Base-by-base conservation (phyloP, 2,329 filamentous ascomycete genomes). In the Fusarium sp. region DNA sequence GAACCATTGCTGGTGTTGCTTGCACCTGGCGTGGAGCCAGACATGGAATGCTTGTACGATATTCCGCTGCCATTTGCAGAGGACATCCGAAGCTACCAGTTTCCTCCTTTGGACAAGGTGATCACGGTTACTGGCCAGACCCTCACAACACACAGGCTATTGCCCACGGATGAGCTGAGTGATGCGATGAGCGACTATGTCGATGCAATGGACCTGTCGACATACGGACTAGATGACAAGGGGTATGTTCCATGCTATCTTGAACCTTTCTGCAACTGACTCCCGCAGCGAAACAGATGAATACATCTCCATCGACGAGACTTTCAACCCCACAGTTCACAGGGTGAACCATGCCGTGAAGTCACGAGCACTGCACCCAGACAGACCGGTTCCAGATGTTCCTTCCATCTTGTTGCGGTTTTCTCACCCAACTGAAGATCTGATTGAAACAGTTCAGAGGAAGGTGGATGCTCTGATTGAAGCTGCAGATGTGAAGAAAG, bases 41-140 rank as follows among this genome's bases (percentile, higher is more conserved):
- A 93, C 31, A 90, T 93, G 72, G 95, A 98, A 80, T 95, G 93
- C 75, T 86, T 99, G 5, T 91, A 97, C 71, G 96, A 99, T 78
- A 88, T 97, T 3, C 94, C 96, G 39, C 86, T 98, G 11, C 96
- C 96, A 1, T 99, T 98, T 78, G 92, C 94, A 6, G 96, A 99
- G 84, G 96, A 99, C 78, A 87, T 98, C 53, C 90, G 96, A 39
- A 88, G 88, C n/a, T 98, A 98, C 80, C 92, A 91, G 65, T 99
- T 99, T 74, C 95, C 96, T 11, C 94, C 95, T 0, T 84, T 99
- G 16, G 95, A 97, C 79, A 92, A 90, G 70, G 92, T 98, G 33
- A 84, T 97, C 67, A 98, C 95, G 0, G 88, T 97, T n/a, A 94
- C 91, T 16, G 95, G 95, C 2, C 93, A 93, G 72, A 88, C 89